Evolutionary conservation across 768 basidiomycete genomes (phyloP).

Genomic region (Boletus tomentosulus): DNA sequence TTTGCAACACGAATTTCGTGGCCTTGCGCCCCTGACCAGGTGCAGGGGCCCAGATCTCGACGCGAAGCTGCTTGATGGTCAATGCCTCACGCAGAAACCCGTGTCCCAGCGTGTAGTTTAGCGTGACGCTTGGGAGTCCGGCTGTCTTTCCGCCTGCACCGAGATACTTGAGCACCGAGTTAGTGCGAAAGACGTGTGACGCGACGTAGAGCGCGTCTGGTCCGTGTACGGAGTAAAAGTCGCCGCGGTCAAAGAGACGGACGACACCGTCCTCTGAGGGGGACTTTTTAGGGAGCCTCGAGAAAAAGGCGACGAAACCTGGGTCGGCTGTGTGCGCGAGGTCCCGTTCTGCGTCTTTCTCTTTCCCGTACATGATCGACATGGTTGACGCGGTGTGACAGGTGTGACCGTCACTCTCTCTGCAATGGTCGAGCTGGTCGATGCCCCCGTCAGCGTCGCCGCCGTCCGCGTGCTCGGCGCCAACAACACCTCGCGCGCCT

Average conservation of each 20-base stretch:
- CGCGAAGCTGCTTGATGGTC: conserved; percentile 82
- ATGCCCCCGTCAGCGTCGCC: conserved; percentile 63
- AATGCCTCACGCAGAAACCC: conserved; percentile 83
- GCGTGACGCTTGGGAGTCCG: conserved; percentile 71
- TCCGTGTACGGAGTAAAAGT: conserved; percentile 88
- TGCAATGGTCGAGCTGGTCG: conserved; percentile 33
- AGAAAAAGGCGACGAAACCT: conserved; percentile 73
- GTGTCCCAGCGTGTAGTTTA: conserved; percentile 75
- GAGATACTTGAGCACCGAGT: conserved; percentile 89
- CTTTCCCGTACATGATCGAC: conserved; percentile 63
- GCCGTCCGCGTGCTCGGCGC: conserved; percentile 83
- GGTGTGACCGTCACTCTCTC: conserved; percentile 12
- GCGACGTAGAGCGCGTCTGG: conserved; percentile 87
- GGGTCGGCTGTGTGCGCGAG: conserved; percentile 38
- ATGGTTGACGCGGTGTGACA: conserved; percentile 28
- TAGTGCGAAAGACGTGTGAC: conserved; percentile 77
- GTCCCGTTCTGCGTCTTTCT: conserved; percentile 49
- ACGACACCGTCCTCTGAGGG: conserved; percentile 74
- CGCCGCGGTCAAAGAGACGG: conserved; percentile 80
- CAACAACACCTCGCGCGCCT: conserved; percentile 65
- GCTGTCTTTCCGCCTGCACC: conserved; percentile 57
- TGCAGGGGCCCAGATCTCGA: conserved; percentile 87
- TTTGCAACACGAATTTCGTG: conserved; percentile 71
- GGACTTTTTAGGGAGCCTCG: conserved; percentile 56
- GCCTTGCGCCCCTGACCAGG: conserved; percentile 71